Percentiles rank a stretch among this genome's conserved stretches.
Evolutionary conservation across 805 yeast genomes (phyloP).

Genomic region (Metschnikowia matae): DNA sequence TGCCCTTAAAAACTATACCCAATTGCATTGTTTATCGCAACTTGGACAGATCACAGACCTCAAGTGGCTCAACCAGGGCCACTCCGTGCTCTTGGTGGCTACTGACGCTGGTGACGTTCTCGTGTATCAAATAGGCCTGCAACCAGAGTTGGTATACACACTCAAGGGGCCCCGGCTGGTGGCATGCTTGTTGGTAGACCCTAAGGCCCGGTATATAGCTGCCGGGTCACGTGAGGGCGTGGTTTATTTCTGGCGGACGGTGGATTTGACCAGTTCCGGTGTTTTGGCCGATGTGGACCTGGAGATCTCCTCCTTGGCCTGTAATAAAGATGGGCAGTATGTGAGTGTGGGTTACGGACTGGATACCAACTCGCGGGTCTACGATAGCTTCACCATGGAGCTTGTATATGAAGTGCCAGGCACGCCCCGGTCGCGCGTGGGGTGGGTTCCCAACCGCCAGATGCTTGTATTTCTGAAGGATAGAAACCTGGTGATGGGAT

Average conservation of each 20-base stretch:
- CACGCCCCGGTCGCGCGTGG: slow-evolving; percentile 12
- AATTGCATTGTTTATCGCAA: slow-evolving; percentile 7
- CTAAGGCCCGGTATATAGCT: slow-evolving; percentile 46
- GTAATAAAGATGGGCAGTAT: slow-evolving; percentile 44
- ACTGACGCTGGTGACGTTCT: slow-evolving; percentile 44
- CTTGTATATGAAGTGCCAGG: slow-evolving; percentile 27
- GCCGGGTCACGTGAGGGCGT: slow-evolving; percentile 59
- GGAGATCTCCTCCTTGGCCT: slow-evolving; percentile 36
- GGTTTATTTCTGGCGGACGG: slow-evolving; percentile 47
- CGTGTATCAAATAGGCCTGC: slow-evolving; percentile 18
- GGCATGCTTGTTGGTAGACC: slow-evolving; percentile 46
- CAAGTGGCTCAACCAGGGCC: slow-evolving; percentile 44
- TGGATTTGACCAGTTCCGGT: slow-evolving; percentile 31
- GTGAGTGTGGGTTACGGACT: slow-evolving; percentile 44
- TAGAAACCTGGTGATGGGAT: slow-evolving; percentile 25
- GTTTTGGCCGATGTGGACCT: slow-evolving; percentile 42
- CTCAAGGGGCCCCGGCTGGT: slow-evolving; percentile 48
- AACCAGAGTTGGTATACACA: slow-evolving; percentile 8
- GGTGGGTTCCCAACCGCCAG: slow-evolving; percentile 35
- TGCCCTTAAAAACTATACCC: slow-evolving; percentile 27
- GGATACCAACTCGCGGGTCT: slow-evolving; percentile 39
- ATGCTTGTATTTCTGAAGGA: slow-evolving; percentile 30
- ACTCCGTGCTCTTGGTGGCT: slow-evolving; percentile 34
- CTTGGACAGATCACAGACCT: slow-evolving; percentile 33
- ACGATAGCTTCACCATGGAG: slow-evolving; percentile 26